Conservation (phyloP, 768 basidiomycete genomes). For the Tephrocybe sp. region DNA sequence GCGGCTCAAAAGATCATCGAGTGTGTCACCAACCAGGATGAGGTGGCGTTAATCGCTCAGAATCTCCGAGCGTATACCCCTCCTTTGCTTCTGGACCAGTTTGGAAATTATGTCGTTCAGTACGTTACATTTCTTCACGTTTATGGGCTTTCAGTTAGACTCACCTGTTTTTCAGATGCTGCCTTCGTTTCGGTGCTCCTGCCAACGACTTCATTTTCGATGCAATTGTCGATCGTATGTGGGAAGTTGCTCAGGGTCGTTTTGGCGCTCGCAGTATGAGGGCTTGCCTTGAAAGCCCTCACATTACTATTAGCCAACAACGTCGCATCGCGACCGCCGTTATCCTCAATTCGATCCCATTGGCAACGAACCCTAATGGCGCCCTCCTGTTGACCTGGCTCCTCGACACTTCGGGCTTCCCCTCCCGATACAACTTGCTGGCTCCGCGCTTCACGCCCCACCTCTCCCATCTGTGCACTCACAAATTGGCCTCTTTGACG, state of each 20-base stretch:
- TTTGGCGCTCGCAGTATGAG: constrained; percentile 98
- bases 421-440: constrained; percentile 90
- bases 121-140: constrained; percentile 38
- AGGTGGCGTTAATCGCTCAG: constrained; percentile 79
- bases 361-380: constrained; percentile 97
- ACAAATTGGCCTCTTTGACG: constrained; percentile 94
- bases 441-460: constrained; percentile 97
- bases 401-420: constrained; percentile 91
- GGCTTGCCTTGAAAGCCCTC: constrained; percentile 90
- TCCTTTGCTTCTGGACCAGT: constrained; percentile 90
- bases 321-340: constrained; percentile 93
- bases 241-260: constrained; percentile 97
- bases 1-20: constrained; percentile 99
- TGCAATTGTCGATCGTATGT: constrained; percentile 95
- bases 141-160: background rate
- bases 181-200: constrained; percentile 87
- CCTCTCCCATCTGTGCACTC: constrained; percentile 94
- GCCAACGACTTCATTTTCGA: constrained; percentile 96
- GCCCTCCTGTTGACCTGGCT: constrained; percentile 96
- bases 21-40: constrained; percentile 85
- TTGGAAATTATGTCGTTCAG: constrained; percentile 93
- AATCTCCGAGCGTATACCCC: constrained; percentile 90
- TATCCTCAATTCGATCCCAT: constrained; percentile 94
- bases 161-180: constrained; percentile 52
- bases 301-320: constrained; percentile 85